Evolutionary conservation across 2,329 filamentous ascomycete species (phyloP), one percentile per base, ranked within the genome.

Genomic region (Fusarium concolor): DNA sequence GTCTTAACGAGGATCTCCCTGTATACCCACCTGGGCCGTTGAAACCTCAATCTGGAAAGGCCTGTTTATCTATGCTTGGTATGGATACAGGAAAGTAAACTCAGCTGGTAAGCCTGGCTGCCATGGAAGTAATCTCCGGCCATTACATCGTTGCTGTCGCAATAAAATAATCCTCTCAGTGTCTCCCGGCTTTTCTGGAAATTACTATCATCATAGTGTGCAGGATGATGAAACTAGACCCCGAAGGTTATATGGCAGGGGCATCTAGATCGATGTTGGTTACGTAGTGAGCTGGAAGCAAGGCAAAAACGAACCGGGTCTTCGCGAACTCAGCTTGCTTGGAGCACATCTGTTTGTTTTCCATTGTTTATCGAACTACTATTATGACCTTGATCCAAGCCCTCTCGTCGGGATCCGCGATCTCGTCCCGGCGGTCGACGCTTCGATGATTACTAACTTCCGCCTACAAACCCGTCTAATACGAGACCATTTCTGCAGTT

Each of bases 41-140:
- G 66, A 62, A 60, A 71, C 62, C 66, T 71, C 58, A 66, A 61
- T 61, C 57, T 71, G 61, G 64, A 59, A 65, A 58, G 45, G 56
- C 70, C 60, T 69, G 64, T 55, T 72, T 68, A 61, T 71, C 69
- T 66, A 55, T 65, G 31, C 53, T 33, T n/a, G 31, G 15, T 18
- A 50, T 56, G 20, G 63, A 52, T 53, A 37, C 55, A 38, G 20
- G n/a, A 37, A 45, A 45, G 33, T 58, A 65, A 65, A 69, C 67
- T 61, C 64, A 62, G 54, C 68, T 70, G 24, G 54, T 56, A 47
- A 59, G 59, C 64, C 53, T 35, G 44, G 58, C 56, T 56, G 39
- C 46, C 44, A 63, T 68, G 54, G 45, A 56, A 61, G 70, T 60
- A 74, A 74, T 74, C 63, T 74, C 71, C 71, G 70, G 54, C 43